phyloP scores from a whole-genome alignment of 2,329 filamentous ascomycete genomes.

The Aspergillus sp. region DNA sequence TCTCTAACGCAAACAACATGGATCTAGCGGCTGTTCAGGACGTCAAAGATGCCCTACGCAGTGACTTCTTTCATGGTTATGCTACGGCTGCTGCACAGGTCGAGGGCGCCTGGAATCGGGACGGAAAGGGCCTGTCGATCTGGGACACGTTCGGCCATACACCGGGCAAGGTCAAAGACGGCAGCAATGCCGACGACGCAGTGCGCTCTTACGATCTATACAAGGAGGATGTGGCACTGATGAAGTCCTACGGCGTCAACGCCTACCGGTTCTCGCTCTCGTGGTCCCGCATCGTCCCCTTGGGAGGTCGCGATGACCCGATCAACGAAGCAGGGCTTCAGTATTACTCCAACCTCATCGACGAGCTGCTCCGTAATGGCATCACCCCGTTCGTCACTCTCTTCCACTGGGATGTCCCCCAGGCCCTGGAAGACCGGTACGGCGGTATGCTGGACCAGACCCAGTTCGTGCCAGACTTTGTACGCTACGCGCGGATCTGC shows the following conservation, averaged over 20 bases:
- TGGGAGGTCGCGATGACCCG: slow-evolving; percentile 72
- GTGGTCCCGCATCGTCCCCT: slow-evolving; percentile 72
- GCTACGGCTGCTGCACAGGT: slow-evolving; percentile 55
- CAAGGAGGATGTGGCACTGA: slow-evolving; percentile 68
- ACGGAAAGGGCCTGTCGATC: slow-evolving; percentile 74
- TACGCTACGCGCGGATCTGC: slow-evolving; percentile 71
- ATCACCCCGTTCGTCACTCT: slow-evolving; percentile 77
- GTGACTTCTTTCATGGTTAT: slow-evolving; percentile 30
- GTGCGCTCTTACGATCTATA: slow-evolving; percentile 80
- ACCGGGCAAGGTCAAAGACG: slow-evolving; percentile 74
- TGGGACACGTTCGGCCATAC: slow-evolving; percentile 78
- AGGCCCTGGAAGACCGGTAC: slow-evolving; percentile 72
- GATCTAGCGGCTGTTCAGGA: slow-evolving; percentile 26
- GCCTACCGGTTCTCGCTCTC: slow-evolving; percentile 79
- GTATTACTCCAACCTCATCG: slow-evolving; percentile 72
- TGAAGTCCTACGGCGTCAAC: slow-evolving; percentile 69
- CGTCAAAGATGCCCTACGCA: slow-evolving; percentile 23
- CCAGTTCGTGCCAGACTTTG: slow-evolving; percentile 75
- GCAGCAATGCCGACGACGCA: slow-evolving; percentile 67
- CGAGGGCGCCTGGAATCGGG: slow-evolving; percentile 69
- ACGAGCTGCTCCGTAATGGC: slow-evolving; percentile 68
- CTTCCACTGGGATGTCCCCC: slow-evolving; percentile 80
- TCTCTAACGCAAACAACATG: slow-evolving; percentile 17
- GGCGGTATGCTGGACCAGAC: slow-evolving; percentile 72
- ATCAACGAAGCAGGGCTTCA: slow-evolving; percentile 73